Conservation (phyloP, 768 basidiomycete species). For the Neoboletus magnificus region DNA sequence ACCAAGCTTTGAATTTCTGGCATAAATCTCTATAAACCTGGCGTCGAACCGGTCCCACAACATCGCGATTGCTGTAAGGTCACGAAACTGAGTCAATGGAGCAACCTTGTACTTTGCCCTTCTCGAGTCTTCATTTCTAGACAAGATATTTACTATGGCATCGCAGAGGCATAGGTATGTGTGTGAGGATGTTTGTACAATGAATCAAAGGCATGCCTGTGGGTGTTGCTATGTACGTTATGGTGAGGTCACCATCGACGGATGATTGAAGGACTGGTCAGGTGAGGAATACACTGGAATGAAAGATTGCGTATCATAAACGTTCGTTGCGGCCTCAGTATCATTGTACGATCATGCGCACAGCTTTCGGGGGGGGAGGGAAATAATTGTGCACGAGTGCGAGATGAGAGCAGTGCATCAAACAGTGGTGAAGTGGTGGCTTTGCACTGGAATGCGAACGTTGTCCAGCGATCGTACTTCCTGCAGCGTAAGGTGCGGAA, state of each 20-base stretch:
- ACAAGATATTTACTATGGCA: slow-evolving; percentile 12
- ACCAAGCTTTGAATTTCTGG: background rate
- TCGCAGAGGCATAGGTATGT: background rate
- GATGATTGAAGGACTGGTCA: slow-evolving; percentile 4
- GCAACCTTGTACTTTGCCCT: background rate
- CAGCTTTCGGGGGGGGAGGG: background rate
- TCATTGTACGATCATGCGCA: slow-evolving; percentile 16
- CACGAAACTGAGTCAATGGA: background rate
- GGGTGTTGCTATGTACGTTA: background rate
- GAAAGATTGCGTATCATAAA: slow-evolving; percentile 5
- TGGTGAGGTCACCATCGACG: background rate
- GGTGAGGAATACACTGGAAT: background rate
- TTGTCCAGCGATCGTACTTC: slow-evolving; percentile 1
- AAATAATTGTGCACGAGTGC: background rate
- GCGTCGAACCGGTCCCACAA: background rate
- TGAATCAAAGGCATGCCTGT: background rate
- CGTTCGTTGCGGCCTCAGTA: slow-evolving; percentile 8
- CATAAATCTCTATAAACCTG: background rate
- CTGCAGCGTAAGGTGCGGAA: background rate
- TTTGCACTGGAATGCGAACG: slow-evolving; percentile 15
- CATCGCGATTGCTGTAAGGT: background rate
- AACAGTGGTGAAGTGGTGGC: background rate
- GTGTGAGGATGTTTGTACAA: background rate
- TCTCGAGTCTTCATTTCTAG: background rate
- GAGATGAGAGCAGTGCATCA: slow-evolving; percentile 1